Evolutionary conservation across 1,284 basidiomycete species (phyloP).

Genomic region (Cryptococcus jaspeensis): DNA sequence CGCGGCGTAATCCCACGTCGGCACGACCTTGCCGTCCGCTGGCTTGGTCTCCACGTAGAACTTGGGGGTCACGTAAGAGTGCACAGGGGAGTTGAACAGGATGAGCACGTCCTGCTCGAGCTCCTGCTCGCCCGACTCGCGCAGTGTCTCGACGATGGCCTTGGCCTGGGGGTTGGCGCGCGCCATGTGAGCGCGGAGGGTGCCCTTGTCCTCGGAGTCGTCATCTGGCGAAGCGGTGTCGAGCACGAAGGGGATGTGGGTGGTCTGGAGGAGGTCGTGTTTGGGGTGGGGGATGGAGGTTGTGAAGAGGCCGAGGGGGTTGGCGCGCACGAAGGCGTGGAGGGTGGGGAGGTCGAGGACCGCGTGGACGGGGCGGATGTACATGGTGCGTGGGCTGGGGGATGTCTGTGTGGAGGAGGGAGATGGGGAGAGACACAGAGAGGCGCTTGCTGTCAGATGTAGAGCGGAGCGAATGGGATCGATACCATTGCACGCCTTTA

Average conservation of each 20-base stretch:
- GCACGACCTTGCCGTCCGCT: slow-evolving; percentile 47
- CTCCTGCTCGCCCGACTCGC: not conserved
- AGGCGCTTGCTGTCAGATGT: too few species aligned
- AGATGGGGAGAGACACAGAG: not conserved
- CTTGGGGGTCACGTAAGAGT: slow-evolving; percentile 48
- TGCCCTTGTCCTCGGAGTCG: slow-evolving; percentile 7
- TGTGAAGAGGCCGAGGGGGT: slow-evolving; percentile 53
- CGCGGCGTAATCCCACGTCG: slow-evolving; percentile 51
- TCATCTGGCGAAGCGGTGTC: slow-evolving; percentile 23
- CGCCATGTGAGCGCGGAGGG: slow-evolving; percentile 47
- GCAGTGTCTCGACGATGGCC: slow-evolving; percentile 27
- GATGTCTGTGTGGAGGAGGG: not conserved
- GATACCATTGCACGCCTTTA: too few species aligned
- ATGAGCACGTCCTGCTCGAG: slow-evolving; percentile 45
- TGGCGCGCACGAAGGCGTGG: slow-evolving; percentile 48
- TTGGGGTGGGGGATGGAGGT: slow-evolving; percentile 46
- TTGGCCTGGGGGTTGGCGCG: slow-evolving; percentile 49
- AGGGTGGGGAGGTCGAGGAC: slow-evolving; percentile 50
- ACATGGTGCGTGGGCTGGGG: slow-evolving; percentile 40
- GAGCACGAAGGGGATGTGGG: slow-evolving; percentile 54
- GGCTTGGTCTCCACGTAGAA: slow-evolving; percentile 50
- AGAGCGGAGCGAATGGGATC: too few species aligned
- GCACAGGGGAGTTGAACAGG: slow-evolving; percentile 45
- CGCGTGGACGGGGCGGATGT: slow-evolving; percentile 53
- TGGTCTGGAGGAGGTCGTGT: slow-evolving; percentile 49